A percentile compares a stretch with the other conserved stretches of the same genome.
phyloP scores from a whole-genome alignment of 2,329 filamentous ascomycete genomes.

The Herpotrichia juniperi region DNA sequence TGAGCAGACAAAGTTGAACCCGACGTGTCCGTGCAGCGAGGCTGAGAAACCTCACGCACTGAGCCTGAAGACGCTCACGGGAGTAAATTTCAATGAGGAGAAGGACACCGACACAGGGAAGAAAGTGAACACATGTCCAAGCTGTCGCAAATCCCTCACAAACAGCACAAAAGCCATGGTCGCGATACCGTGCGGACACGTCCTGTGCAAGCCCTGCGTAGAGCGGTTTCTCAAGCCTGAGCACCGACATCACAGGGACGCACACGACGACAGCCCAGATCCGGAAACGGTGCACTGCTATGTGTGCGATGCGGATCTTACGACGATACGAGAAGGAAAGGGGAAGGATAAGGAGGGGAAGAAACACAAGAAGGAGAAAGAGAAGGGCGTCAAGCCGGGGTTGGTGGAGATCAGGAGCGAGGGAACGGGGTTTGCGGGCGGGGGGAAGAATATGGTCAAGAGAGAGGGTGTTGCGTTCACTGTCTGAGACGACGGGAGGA shows the following conservation, averaged over 20 bases:
- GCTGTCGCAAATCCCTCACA: constrained; percentile 80
- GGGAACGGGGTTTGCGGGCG: constrained; percentile 89
- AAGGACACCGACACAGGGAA: constrained; percentile 59
- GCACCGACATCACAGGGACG: constrained; percentile 46
- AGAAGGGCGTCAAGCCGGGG: constrained; percentile 69
- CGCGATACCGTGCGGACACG: constrained; percentile 88
- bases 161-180: constrained; percentile 85
- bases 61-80: constrained; percentile 77
- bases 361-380: constrained; percentile 52
- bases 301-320: constrained; percentile 84
- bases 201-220: constrained; percentile 84
- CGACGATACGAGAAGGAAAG: constrained; percentile 41
- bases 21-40: constrained; percentile 77
- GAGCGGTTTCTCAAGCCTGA: constrained; percentile 73
- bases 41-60: constrained; percentile 72
- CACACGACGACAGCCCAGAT: constrained; percentile 64
- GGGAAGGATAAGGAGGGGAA: constrained; percentile 43
- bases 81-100: constrained; percentile 78
- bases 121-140: constrained; percentile 71
- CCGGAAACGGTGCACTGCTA: constrained; percentile 71
- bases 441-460: constrained; percentile 82
- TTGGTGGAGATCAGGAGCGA: constrained; percentile 82
- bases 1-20: constrained; percentile 63
- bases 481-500: constrained; percentile 19
- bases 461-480: constrained; percentile 82